Conservation (phyloP, 2,329 filamentous ascomycete species). For the Arthrinium phaeospermum region DNA sequence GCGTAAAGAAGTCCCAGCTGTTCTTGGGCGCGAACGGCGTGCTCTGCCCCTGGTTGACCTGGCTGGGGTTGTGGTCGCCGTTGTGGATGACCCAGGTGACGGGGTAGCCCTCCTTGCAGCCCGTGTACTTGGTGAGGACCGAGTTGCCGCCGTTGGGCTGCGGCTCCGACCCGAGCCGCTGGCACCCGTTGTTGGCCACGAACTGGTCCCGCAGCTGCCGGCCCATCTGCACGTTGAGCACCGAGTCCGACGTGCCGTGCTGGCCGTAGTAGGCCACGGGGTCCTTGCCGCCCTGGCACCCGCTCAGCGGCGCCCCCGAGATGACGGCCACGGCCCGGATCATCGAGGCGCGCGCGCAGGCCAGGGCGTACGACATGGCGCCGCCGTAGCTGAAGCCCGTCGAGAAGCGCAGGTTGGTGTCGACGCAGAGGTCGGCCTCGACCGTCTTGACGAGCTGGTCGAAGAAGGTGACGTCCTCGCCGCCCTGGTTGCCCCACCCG, state of each 20-base stretch:
- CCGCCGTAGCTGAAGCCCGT: conserved; percentile 45
- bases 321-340: conserved; percentile 43
- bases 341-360: conserved; percentile 38
- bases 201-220: conserved; percentile 43
- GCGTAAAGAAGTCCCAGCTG: conserved; percentile 32
- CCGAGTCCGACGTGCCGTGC: conserved; percentile 41
- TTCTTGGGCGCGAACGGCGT: conserved; percentile 29
- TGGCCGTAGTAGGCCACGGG: conserved; percentile 43
- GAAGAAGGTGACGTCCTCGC: conserved; percentile 44
- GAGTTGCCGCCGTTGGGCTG: conserved; percentile 19
- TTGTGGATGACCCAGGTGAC: conserved; percentile 31
- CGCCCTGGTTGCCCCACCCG: conserved; percentile 44
- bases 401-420: conserved; percentile 41
- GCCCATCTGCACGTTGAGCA: conserved; percentile 40
- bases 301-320: conserved; percentile 37
- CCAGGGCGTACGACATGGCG: conserved; percentile 44
- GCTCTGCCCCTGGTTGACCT: conserved; percentile 25
- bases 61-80: conserved; percentile 31
- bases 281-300: conserved; percentile 38
- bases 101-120: conserved; percentile 28
- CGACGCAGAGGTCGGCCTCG: conserved; percentile 43
- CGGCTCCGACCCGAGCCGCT: conserved; percentile 23
- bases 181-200: conserved; percentile 44
- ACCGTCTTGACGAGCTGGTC: conserved; percentile 39
- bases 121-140: conserved; percentile 28